Base-by-base conservation (phyloP, 1,284 basidiomycete genomes). In the Singerocomus inundabilis region DNA sequence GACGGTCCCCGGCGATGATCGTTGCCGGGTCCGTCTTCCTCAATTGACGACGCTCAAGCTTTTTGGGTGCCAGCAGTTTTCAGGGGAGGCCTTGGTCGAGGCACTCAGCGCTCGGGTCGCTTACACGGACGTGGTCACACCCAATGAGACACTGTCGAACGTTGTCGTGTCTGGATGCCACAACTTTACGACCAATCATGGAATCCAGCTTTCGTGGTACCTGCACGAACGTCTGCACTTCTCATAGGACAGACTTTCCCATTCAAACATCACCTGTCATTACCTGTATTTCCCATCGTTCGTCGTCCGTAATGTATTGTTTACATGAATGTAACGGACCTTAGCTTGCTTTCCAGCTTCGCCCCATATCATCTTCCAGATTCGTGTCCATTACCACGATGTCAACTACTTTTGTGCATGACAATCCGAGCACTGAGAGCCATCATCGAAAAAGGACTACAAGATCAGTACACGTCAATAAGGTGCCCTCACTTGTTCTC, bases 1-100 rank as follows among this genome's bases (percentile, higher is more conserved):
- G 25, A 16, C 51, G 2, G 16, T 24, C 21, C 28, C 48, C 35
- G 32, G 31, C 24, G 34, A 46, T 40, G 41, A 51, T 50, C 46
- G 33, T 13, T 57, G 45, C 52, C 52, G 49, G 41, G 58, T 84
- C 45, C 72, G 81, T 21, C 64, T 88, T 29, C 85, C 84, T 25
- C 70, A 64, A 44, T 70, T 88, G 44, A 64, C 67, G 32, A 71
- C 67, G 32, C 62, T 88, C 47, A 75, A 74, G 49, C 61, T 88
- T 49, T 73, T 73, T 54, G 80, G 80, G 51, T 88, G 86, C 60
- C 82, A 85, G 55, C 72, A 80, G 50, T 63, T 88, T 45, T 73
- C 75, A 2, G 85, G 86, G 3, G 70, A 74, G 18, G 78, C 76
- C 0, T 63, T 88, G 38, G 76, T 85, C 13, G 72, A 74, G 10